A percentile compares a stretch with the other conserved stretches of the same genome.
These are phyloP conservation scores for Phytophthora foliorum DNA, from an alignment of 352 stramenopile genomes.

Conservation along the genomic window DNA sequence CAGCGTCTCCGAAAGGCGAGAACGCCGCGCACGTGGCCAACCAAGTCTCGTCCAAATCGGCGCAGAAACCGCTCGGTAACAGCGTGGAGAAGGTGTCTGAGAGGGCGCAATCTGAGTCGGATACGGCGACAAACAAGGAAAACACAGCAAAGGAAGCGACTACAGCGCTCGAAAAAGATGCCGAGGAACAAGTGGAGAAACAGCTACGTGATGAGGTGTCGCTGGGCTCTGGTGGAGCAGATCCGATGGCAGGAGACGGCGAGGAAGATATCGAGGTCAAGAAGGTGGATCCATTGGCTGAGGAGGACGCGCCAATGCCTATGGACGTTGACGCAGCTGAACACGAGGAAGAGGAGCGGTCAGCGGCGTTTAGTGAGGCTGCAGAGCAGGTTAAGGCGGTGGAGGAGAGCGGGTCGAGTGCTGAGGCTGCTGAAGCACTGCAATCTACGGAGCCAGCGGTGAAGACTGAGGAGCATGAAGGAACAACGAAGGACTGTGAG, in stretches of 20 bases:
- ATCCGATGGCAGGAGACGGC: conserved; percentile 2
- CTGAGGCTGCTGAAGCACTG: not conserved
- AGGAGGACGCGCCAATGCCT: conserved; percentile 4
- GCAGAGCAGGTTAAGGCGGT: conserved; percentile 1
- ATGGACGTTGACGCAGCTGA: conserved; percentile 18
- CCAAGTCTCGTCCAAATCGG: conserved; percentile 21
- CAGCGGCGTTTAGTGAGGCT: not conserved
- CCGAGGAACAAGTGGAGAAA: not conserved
- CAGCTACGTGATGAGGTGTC: conserved; percentile 4
- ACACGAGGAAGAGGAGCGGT: not conserved
- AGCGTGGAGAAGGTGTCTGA: conserved; percentile 13
- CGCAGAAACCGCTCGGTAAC: conserved; percentile 17
- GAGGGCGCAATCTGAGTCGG: conserved; percentile 6
- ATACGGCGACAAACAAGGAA: conserved; percentile 19
- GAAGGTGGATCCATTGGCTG: not conserved
- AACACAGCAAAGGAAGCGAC: not conserved
- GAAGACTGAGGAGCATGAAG: not conserved
- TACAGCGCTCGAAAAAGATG: not conserved
- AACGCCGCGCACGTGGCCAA: conserved; percentile 23
- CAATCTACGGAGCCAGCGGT: not conserved
- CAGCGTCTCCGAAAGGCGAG: not conserved
- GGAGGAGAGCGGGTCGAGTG: not conserved
- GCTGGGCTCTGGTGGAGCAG: not conserved
- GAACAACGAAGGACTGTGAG: not conserved
- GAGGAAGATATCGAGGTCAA: conserved; percentile 2